Percentiles rank a stretch among this genome's conserved stretches.
phyloP scores from a whole-genome alignment of 2,329 filamentous ascomycete species.

The Alternaria sp. region DNA sequence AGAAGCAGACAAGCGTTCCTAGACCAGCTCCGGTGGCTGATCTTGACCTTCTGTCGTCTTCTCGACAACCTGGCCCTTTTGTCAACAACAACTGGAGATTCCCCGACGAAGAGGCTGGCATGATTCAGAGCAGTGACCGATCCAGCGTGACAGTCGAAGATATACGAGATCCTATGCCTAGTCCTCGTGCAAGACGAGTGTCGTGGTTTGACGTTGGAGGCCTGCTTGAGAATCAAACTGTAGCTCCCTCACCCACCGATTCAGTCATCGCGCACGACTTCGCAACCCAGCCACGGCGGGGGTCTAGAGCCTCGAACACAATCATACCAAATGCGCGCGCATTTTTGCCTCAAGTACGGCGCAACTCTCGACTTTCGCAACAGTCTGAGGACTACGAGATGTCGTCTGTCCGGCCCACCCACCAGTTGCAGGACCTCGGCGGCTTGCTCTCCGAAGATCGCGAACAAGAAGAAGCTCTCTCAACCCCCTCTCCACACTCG shows the following conservation, averaged over 20 bases:
- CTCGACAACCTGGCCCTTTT: slow-evolving; percentile 31
- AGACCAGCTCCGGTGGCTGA: slow-evolving; percentile 48
- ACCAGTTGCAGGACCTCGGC: slow-evolving; percentile 35
- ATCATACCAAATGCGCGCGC: slow-evolving; percentile 30
- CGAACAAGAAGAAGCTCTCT: slow-evolving; percentile 23
- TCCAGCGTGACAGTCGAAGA: slow-evolving; percentile 28
- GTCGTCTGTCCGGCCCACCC: slow-evolving; percentile 27
- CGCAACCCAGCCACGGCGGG: slow-evolving; percentile 40
- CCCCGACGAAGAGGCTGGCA: slow-evolving; percentile 26
- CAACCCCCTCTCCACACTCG: slow-evolving; percentile 21
- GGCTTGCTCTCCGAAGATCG: slow-evolving; percentile 34
- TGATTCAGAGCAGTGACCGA: slow-evolving; percentile 29
- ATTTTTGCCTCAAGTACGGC: slow-evolving; percentile 34
- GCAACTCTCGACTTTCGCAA: slow-evolving; percentile 42
- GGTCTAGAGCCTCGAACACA: slow-evolving; percentile 40
- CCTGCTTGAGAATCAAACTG: slow-evolving; percentile 63
- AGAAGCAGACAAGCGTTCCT: slow-evolving; percentile 49
- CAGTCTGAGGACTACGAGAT: slow-evolving; percentile 44
- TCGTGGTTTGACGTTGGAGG: slow-evolving; percentile 89
- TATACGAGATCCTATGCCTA: slow-evolving; percentile 46
- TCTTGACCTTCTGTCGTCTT: slow-evolving; percentile 32
- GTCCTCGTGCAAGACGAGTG: slow-evolving; percentile 59
- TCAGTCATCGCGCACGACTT: slow-evolving; percentile 53
- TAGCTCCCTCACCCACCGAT: slow-evolving; percentile 40
- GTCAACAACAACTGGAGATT: slow-evolving; percentile 45